Percentiles rank a stretch among this genome's conserved stretches.
phyloP scores from a whole-genome alignment of 2,329 filamentous ascomycete genomes.

The Endocalyx cinctus region DNA sequence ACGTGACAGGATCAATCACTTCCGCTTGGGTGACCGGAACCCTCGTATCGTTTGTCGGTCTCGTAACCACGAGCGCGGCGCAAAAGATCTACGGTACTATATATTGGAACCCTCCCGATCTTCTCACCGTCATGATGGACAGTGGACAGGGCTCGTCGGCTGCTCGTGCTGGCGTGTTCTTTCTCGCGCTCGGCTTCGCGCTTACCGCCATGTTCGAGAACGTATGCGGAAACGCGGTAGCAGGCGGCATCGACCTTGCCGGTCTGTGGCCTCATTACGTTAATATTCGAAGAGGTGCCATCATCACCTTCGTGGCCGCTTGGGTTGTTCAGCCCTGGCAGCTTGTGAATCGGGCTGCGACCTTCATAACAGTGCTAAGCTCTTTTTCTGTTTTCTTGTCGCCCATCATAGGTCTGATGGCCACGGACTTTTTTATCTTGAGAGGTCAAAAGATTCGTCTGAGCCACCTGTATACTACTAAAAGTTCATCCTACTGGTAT shows the following conservation, averaged over 20 bases:
- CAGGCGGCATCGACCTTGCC: constrained; percentile 26
- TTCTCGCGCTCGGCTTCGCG: constrained; percentile 28
- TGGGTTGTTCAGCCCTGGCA: constrained; percentile 29
- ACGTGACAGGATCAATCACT: constrained; percentile 33
- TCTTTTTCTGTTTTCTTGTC: constrained; percentile 37
- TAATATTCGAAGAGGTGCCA: constrained; percentile 24
- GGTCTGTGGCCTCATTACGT: constrained; percentile 26
- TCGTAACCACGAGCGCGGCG: constrained; percentile 38
- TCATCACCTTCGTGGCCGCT: constrained; percentile 24
- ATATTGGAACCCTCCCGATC: constrained; percentile 41
- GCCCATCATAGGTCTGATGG: constrained; percentile 32
- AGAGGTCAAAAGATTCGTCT: constrained; percentile 30
- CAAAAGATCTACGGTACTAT: constrained; percentile 40
- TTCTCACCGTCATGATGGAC: constrained; percentile 41
- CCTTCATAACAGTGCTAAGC: constrained; percentile 27
- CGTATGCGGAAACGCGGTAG: constrained; percentile 30
- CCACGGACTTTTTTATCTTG: constrained; percentile 30
- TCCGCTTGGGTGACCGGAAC: constrained; percentile 36
- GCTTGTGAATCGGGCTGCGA: constrained; percentile 23
- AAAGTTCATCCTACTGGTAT: constrained; percentile 37
- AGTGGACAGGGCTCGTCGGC: constrained; percentile 32
- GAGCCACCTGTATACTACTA: constrained; percentile 27
- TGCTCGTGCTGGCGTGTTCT: constrained; percentile 25
- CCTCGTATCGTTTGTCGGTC: constrained; percentile 36
- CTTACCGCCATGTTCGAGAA: constrained; percentile 39